Percentiles rank a stretch among this genome's conserved stretches.
These are phyloP conservation scores for Exophiala alcalophila DNA, from an alignment of 2,329 filamentous ascomycete species.

Conservation along the genomic window DNA sequence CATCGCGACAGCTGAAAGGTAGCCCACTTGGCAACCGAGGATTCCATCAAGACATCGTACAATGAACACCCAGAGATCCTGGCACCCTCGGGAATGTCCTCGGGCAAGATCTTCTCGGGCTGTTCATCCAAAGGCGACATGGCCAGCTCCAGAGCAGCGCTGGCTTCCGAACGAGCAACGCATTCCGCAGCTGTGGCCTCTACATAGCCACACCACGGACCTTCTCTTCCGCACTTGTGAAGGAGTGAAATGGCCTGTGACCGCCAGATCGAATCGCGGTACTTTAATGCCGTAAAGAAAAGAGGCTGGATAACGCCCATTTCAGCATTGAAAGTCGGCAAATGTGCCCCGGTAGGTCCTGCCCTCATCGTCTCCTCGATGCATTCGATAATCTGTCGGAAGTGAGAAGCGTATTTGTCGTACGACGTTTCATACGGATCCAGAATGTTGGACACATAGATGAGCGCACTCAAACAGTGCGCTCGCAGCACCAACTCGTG, in stretches of 20 bases:
- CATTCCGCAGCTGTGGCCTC: not conserved
- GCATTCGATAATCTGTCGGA: conserved; percentile 8
- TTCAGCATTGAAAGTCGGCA: conserved; percentile 4
- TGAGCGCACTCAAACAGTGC: conserved; percentile 9
- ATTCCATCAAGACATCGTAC: conserved; percentile 1
- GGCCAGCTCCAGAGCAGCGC: not conserved
- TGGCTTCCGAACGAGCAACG: conserved; percentile 7
- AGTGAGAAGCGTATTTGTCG: conserved; percentile 11
- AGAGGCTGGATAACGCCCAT: conserved; percentile 14
- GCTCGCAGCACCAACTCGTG: conserved; percentile 8
- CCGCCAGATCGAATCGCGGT: conserved; percentile 7
- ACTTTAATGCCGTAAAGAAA: conserved; percentile 11
- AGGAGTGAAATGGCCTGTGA: conserved; percentile 9
- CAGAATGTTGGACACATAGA: conserved; percentile 8
- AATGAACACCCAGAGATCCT: not conserved
- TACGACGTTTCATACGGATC: conserved; percentile 5
- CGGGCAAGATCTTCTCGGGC: not conserved
- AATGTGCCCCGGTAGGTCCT: not conserved
- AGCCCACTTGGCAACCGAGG: not conserved
- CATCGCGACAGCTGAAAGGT: conserved; percentile 3
- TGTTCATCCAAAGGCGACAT: not conserved
- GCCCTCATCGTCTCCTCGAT: conserved; percentile 4
- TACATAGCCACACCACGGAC: conserved; percentile 8
- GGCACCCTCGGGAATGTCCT: conserved; percentile 1
- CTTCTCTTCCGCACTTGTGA: conserved; percentile 8